Evolutionary conservation across 2,329 filamentous ascomycete species (phyloP).

Genomic region (Cytospora leucostoma): DNA sequence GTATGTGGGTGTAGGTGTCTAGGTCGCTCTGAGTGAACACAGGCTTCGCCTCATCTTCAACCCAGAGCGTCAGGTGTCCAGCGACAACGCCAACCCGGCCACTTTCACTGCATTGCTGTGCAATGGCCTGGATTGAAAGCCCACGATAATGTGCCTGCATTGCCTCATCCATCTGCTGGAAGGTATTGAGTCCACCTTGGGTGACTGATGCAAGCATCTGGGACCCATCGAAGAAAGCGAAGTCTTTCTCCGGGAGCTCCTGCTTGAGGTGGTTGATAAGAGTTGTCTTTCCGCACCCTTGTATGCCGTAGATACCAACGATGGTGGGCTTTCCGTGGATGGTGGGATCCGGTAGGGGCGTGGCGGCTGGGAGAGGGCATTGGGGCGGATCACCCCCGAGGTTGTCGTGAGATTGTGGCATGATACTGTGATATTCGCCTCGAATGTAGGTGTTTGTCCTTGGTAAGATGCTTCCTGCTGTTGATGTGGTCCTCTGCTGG

Average conservation of each 20-base stretch:
- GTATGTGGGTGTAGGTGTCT: conserved; percentile 55
- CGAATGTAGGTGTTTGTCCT: background rate
- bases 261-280: conserved; percentile 45
- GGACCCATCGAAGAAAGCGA: conserved; percentile 56
- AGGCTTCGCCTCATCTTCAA: conserved; percentile 32
- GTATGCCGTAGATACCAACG: conserved; percentile 57
- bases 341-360: too few relatives aligned
- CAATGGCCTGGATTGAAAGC: conserved; percentile 49
- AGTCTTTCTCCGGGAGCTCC: conserved; percentile 38
- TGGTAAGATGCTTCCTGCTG: background rate
- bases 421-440: background rate
- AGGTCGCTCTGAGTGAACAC: conserved; percentile 50
- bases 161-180: conserved; percentile 42
- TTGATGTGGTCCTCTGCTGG: background rate
- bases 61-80: conserved; percentile 60
- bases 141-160: conserved; percentile 44
- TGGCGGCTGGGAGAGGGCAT: background rate
- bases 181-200: conserved; percentile 50
- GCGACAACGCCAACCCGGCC: conserved; percentile 49
- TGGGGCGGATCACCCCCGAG: background rate
- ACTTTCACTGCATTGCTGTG: conserved; percentile 37
- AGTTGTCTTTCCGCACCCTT: conserved; percentile 55
- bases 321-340: conserved; percentile 39
- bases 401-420: background rate
- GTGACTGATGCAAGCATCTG: conserved; percentile 45